A percentile compares a stretch with the other conserved stretches of the same genome.
Conservation (phyloP, 257 asterid species). For the Penstemon newberryi region DNA sequence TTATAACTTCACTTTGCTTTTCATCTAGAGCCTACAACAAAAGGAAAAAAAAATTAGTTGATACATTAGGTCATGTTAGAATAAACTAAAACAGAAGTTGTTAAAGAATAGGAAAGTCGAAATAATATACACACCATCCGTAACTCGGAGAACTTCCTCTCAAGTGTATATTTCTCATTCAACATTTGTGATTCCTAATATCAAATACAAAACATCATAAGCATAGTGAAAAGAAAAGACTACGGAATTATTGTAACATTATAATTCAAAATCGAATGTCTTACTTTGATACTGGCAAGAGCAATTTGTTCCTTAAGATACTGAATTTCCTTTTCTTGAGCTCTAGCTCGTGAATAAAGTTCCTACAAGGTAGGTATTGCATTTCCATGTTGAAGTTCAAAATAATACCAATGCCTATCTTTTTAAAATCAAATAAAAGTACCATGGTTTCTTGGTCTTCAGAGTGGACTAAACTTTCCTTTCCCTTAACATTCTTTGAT, state of each 20-base stretch:
- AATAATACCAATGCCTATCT: slow-evolving; percentile 19
- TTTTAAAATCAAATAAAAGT: slow-evolving; percentile 29
- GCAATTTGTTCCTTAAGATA: slow-evolving; percentile 77
- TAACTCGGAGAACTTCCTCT: slow-evolving; percentile 82
- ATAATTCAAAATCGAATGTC: slow-evolving; percentile 25
- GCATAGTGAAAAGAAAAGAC: slow-evolving; percentile 10
- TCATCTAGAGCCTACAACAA: slow-evolving; percentile 82
- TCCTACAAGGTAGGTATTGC: slow-evolving; percentile 46
- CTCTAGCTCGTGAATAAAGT: slow-evolving; percentile 60
- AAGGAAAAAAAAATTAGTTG: neutral
- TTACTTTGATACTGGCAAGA: slow-evolving; percentile 78
- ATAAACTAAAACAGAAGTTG: slow-evolving; percentile 11
- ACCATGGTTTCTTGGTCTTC: slow-evolving; percentile 77
- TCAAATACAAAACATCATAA: slow-evolving; percentile 22
- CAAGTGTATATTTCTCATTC: slow-evolving; percentile 78
- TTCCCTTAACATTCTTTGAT: slow-evolving; percentile 50
- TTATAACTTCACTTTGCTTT: slow-evolving; percentile 85
- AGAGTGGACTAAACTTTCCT: slow-evolving; percentile 39
- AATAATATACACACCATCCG: slow-evolving; percentile 63
- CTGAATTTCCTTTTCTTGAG: slow-evolving; percentile 69
- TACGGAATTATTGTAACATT: neutral
- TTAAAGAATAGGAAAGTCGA: slow-evolving; percentile 12
- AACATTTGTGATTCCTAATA: slow-evolving; percentile 77
- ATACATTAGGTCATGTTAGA: slow-evolving; percentile 10
- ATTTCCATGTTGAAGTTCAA: slow-evolving; percentile 27